Evolutionary conservation across 2,329 filamentous ascomycete species (phyloP), one percentile per base, ranked within the genome.

Genomic region (Fusarium virguliforme): DNA sequence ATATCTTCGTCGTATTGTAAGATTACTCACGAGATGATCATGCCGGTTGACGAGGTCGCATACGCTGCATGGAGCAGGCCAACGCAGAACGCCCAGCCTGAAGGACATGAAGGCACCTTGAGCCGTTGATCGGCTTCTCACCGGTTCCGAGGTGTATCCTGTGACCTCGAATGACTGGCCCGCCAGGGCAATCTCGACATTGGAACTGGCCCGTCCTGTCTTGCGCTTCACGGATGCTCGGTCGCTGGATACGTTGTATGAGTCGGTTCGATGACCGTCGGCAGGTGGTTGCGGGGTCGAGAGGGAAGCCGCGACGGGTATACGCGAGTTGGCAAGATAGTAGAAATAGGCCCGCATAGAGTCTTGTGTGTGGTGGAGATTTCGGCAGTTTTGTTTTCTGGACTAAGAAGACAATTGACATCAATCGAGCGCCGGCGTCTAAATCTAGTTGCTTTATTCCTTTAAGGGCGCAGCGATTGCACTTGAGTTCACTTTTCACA

Each of bases 101-200:
- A 7, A 56, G 9, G 53, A 34, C 53, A 56, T 56, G 24, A 56
- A 56, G 24, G 53, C 53, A 28, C 40, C 53, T 13, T 56, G 53
- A 15, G 41, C 18, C 6, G 53, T 56, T 38, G 53, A 56, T 28
- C 53, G n/a, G 15, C 32, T 56, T 7, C 32, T 30, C 15, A 18
- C 8, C 22, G 41, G 24, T 13, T 56, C 34, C 13, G 34, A 13
- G 8, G n/a, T 56, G 34, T 56, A 56, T 22, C 53, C 53, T n/a
- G 32, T 30, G 15, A 10, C 28, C 24, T 40, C 53, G 8, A 60
- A 32, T 6, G 50, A 8, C 50, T 54, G 28, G 24, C 48, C 55
- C 10, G 15, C 37, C 37, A 15, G 37, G 18, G 8, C 10, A 40
- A n/a, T 12, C 18, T 40, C 37, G 13, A 18, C 37, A n/a, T 40